Evolutionary conservation across 2,329 filamentous ascomycete species (phyloP).

Genomic region (Dothiorella sarmentorum): DNA sequence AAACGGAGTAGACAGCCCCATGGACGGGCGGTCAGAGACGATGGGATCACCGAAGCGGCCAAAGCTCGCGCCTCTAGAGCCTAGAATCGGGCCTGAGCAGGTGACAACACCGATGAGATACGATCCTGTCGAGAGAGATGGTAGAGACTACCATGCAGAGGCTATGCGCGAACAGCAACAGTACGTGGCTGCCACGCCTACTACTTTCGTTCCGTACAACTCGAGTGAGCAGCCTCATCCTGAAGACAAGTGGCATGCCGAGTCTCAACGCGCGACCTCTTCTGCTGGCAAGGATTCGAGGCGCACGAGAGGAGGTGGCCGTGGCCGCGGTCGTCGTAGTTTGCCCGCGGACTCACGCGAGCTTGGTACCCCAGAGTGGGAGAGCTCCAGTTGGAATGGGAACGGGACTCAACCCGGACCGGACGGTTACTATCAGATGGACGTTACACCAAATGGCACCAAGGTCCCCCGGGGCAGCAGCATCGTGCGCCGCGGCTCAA

Average conservation of each 20-base stretch:
- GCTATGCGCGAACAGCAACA: not conserved
- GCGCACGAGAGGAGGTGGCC: constrained; percentile 27
- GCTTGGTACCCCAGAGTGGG: constrained; percentile 41
- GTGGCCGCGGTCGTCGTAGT: constrained; percentile 42
- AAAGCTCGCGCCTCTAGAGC: constrained; percentile 41
- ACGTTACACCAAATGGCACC: constrained; percentile 23
- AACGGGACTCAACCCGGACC: constrained; percentile 34
- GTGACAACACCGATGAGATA: not conserved
- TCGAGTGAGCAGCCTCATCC: constrained; percentile 27
- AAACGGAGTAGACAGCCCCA: constrained; percentile 34
- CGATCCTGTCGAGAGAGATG: constrained; percentile 2
- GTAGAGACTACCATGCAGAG: constrained; percentile 1
- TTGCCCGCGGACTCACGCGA: constrained; percentile 26
- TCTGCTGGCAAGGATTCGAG: constrained; percentile 17
- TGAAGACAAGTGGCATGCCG: constrained; percentile 32
- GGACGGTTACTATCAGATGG: constrained; percentile 36
- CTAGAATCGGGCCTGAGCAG: constrained; percentile 29
- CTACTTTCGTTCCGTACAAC: constrained; percentile 26
- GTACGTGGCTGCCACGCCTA: constrained; percentile 23
- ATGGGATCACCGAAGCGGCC: constrained; percentile 45
- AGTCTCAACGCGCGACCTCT: constrained; percentile 28
- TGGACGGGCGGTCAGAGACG: constrained; percentile 28
- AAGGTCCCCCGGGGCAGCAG: constrained; percentile 22
- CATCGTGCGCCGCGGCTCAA: constrained; percentile 34
- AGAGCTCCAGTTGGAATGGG: constrained; percentile 38